Percentiles rank a stretch among this genome's conserved stretches.
Evolutionary conservation across 2,329 filamentous ascomycete species (phyloP).

Genomic region (Penicillium sp.): DNA sequence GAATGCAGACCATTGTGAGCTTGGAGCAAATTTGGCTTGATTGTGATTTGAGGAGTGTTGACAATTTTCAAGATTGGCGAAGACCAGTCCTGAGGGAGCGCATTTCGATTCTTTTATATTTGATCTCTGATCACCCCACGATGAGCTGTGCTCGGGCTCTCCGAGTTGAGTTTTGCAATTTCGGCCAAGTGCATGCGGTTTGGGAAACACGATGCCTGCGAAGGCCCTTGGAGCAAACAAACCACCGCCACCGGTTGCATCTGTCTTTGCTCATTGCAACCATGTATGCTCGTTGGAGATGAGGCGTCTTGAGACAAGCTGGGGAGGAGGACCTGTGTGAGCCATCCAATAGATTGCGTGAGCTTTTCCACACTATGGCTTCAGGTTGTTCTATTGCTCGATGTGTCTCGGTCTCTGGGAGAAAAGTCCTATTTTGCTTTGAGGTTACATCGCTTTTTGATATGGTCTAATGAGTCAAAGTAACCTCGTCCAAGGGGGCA

Average conservation of each 20-base stretch:
- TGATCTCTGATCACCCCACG: neutral
- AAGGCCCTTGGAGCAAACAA: neutral
- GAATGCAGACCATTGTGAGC: constrained; percentile 5
- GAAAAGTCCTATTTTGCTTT: constrained; percentile 2
- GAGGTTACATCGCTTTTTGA: constrained; percentile 19
- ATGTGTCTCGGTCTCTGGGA: constrained; percentile 12
- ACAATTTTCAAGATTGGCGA: neutral
- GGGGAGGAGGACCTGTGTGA: neutral
- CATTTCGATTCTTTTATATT: neutral
- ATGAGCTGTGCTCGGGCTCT: neutral
- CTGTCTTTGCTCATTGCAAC: constrained; percentile 6
- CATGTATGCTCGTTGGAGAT: neutral
- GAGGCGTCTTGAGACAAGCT: constrained; percentile 1
- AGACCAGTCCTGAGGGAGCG: neutral
- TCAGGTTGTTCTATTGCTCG: neutral
- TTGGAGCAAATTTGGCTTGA: neutral
- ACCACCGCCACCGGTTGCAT: constrained; percentile 9
- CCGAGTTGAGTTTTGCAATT: neutral
- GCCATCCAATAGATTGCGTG: neutral
- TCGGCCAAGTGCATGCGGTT: neutral
- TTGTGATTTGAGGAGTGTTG: neutral
- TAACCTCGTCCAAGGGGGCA: constrained; percentile 11
- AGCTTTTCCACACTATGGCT: neutral
- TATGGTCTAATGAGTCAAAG: constrained; percentile 1
- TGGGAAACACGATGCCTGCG: neutral